Conservation (phyloP, 2,329 filamentous ascomycete genomes). For the Didymellaceae sp. region DNA sequence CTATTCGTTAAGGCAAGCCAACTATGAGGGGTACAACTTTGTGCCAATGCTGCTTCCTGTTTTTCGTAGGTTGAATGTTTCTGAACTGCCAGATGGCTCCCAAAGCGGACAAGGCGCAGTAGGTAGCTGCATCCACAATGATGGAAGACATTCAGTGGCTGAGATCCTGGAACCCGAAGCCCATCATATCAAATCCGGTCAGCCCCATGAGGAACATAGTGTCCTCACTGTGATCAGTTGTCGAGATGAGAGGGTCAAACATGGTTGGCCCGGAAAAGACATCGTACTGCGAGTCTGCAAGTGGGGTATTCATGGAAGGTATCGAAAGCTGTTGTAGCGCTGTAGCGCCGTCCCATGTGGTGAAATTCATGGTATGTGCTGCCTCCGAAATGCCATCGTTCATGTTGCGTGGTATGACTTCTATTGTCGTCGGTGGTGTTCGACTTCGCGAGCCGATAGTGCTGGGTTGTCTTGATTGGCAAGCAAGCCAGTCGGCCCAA, state of each 20-base stretch:
- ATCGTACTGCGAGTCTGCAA: neutral
- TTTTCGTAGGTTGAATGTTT: too few relatives aligned
- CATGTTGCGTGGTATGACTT: neutral
- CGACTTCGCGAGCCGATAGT: neutral
- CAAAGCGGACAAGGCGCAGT: too few relatives aligned
- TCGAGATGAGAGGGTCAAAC: neutral
- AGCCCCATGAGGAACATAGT: constrained; percentile 6
- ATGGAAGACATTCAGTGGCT: too few relatives aligned
- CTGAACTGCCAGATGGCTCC: too few relatives aligned
- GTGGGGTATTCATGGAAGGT: neutral
- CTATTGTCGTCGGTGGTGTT: neutral
- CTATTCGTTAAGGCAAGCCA: too few relatives aligned
- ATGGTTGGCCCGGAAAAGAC: neutral
- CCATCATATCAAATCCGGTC: constrained; percentile 14
- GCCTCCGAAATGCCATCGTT: neutral
- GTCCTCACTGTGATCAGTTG: neutral
- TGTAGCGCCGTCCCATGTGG: constrained; percentile 3
- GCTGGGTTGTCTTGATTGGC: neutral
- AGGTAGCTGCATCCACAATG: too few relatives aligned
- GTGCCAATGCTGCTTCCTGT: too few relatives aligned
- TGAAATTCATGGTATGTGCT: neutral
- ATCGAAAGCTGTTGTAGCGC: constrained; percentile 4
- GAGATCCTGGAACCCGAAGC: constrained; percentile 7
- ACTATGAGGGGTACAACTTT: too few relatives aligned
- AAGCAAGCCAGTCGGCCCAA: constrained; percentile 8